These are phyloP conservation scores for Penicillium glabrum DNA, from an alignment of 2,329 filamentous ascomycete species.

Conservation along the genomic window DNA sequence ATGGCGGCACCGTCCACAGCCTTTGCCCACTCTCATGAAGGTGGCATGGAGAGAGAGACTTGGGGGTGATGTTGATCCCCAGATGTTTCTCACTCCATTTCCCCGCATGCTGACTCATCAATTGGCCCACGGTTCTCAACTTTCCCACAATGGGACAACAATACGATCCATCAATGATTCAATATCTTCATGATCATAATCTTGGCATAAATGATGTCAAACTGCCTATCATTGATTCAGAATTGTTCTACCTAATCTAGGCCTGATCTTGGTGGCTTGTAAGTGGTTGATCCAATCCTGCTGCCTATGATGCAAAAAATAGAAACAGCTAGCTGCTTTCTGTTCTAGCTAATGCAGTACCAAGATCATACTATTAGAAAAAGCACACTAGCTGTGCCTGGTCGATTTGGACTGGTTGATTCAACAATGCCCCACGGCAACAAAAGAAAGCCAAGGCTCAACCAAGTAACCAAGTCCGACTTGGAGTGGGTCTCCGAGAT, in stretches of 20 bases:
- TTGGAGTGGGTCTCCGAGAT: background rate
- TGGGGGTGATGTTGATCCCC: background rate
- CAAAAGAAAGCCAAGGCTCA: background rate
- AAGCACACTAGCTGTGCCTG: background rate
- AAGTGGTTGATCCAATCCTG: background rate
- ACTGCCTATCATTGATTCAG: background rate
- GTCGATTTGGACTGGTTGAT: background rate
- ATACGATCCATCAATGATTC: background rate
- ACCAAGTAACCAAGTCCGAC: background rate
- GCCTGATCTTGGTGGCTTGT: background rate
- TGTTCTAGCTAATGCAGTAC: background rate
- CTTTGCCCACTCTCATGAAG: constrained; percentile 33
- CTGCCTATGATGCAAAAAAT: background rate
- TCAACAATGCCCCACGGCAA: background rate
- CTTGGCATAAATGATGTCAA: background rate
- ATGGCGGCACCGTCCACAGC: constrained; percentile 36
- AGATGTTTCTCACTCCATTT: background rate
- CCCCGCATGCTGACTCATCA: background rate
- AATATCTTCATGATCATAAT: background rate
- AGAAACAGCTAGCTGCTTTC: background rate
- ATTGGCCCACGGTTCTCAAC: background rate
- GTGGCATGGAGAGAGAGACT: background rate
- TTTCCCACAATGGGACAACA: background rate
- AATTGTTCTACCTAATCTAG: background rate
- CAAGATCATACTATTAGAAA: background rate